Evolutionary conservation across 176 grass and related monocot genomes (phyloP).

Genomic region (Pontederia paniculata): DNA sequence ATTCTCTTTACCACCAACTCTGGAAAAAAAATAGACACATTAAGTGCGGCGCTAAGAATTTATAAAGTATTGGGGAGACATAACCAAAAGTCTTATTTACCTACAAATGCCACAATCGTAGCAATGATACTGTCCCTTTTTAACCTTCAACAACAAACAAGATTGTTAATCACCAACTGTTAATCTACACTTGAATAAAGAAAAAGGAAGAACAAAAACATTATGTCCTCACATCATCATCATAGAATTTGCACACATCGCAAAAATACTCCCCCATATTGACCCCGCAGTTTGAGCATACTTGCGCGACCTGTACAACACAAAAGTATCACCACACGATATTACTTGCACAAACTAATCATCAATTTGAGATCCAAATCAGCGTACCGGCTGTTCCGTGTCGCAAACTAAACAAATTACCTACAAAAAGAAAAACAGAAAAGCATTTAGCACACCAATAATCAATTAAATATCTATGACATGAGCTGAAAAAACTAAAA

Average conservation of each 20-base stretch:
- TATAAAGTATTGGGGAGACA: conserved; percentile 2
- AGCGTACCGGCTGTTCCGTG: conserved; percentile 54
- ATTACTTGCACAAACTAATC: background rate
- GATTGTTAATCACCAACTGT: background rate
- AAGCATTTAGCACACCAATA: no score
- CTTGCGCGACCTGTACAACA: conserved; percentile 56
- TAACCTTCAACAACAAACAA: conserved; percentile 36
- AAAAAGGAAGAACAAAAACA: background rate
- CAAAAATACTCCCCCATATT: conserved; percentile 98
- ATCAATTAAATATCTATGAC: no score
- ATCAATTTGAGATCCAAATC: conserved; percentile 6
- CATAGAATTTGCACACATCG: conserved; percentile 87
- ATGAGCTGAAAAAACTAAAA: background rate
- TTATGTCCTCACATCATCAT: conserved; percentile 64
- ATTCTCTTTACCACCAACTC: conserved; percentile 89
- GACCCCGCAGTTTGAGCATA: conserved; percentile 79
- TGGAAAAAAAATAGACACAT: conserved; percentile 20
- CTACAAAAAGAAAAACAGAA: conserved; percentile 42
- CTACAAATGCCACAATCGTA: conserved; percentile 92
- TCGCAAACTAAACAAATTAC: conserved; percentile 82
- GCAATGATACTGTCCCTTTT: conserved; percentile 85
- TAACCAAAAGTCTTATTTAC: conserved; percentile 25
- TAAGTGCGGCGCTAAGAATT: background rate
- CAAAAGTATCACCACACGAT: conserved; percentile 9
- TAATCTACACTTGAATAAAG: background rate